These are phyloP conservation scores for Ceratobasidium theobromae DNA, from an alignment of 1,284 basidiomycete genomes.

Conservation along the genomic window DNA sequence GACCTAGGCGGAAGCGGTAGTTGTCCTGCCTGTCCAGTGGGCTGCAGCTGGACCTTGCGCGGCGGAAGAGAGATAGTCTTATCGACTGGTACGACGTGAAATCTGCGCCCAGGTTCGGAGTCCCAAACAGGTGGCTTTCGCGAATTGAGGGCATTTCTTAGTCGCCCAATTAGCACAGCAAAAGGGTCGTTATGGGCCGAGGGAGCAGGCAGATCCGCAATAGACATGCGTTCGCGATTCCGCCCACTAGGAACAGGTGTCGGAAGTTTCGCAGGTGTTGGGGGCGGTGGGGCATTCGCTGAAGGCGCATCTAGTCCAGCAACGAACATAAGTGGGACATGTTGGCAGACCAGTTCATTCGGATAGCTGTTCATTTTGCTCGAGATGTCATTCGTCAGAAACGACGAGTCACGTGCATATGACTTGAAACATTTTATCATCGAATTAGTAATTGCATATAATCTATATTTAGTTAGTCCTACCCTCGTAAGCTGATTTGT, in stretches of 20 bases:
- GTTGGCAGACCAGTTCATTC: slow-evolving; percentile 76
- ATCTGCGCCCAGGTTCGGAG: slow-evolving; percentile 54
- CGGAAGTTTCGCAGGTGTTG: slow-evolving; percentile 33
- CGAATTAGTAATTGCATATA: too few species aligned
- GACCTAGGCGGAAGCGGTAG: slow-evolving; percentile 58
- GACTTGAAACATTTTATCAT: too few species aligned
- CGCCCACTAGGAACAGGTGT: slow-evolving; percentile 51
- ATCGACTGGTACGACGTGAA: slow-evolving; percentile 80
- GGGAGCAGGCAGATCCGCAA: slow-evolving; percentile 11
- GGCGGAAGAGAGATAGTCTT: slow-evolving; percentile 59
- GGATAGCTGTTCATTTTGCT: slow-evolving; percentile 84
- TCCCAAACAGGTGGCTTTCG: slow-evolving; percentile 52
- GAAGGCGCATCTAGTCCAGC: slow-evolving; percentile 66
- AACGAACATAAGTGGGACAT: slow-evolving; percentile 89
- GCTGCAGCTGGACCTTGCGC: slow-evolving; percentile 65
- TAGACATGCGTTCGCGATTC: slow-evolving; percentile 19
- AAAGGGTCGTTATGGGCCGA: slow-evolving; percentile 40
- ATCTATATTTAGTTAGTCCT: too few species aligned
- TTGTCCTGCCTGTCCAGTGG: slow-evolving; percentile 45
- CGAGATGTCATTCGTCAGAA: too few species aligned
- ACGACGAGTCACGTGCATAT: background rate
- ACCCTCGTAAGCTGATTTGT: too few species aligned
- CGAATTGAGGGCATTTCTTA: slow-evolving; percentile 62
- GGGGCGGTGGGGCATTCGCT: slow-evolving; percentile 26
- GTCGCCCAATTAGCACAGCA: slow-evolving; percentile 58